Percentiles rank a stretch among this genome's conserved stretches.
These are phyloP conservation scores for Tremella yokohamensis DNA, from an alignment of 768 basidiomycete genomes.

Conservation along the genomic window DNA sequence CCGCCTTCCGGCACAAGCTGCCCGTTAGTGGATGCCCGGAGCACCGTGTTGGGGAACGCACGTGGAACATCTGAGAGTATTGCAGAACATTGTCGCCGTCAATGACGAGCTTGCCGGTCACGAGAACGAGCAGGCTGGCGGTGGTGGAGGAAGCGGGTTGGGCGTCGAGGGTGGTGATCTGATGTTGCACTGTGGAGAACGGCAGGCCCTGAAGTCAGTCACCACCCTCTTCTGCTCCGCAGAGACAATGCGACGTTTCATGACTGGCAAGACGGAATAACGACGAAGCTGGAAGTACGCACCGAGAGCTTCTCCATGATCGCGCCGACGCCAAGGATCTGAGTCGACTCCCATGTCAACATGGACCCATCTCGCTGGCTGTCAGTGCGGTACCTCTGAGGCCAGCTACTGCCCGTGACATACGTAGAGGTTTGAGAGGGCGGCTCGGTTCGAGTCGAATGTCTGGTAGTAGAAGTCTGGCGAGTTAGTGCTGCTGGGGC, in stretches of 20 bases:
- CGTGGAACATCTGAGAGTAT: constrained; percentile 89
- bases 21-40: neutral
- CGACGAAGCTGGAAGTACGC: constrained; percentile 30
- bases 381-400: neutral
- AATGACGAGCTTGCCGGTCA: constrained; percentile 89
- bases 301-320: constrained; percentile 80
- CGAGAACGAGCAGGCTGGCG: constrained; percentile 69
- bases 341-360: constrained; percentile 72
- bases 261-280: too few species aligned
- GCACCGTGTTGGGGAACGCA: constrained; percentile 7
- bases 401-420: constrained; percentile 47
- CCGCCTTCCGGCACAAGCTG: constrained; percentile 66
- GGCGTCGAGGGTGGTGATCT: constrained; percentile 74
- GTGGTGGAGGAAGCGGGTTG: constrained; percentile 69
- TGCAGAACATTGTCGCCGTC: constrained; percentile 72
- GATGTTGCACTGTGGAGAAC: constrained; percentile 76
- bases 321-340: constrained; percentile 55
- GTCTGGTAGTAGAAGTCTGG: constrained; percentile 75
- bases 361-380: constrained; percentile 72
- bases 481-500: too few species aligned
- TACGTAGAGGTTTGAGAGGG: constrained; percentile 71
- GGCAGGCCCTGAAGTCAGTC: constrained; percentile 60
- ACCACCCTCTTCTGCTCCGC: neutral
- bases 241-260: neutral
- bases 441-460: constrained; percentile 65